Evolutionary conservation across 2,329 filamentous ascomycete genomes (phyloP).

Genomic region (Pyrenochaeta sp.): DNA sequence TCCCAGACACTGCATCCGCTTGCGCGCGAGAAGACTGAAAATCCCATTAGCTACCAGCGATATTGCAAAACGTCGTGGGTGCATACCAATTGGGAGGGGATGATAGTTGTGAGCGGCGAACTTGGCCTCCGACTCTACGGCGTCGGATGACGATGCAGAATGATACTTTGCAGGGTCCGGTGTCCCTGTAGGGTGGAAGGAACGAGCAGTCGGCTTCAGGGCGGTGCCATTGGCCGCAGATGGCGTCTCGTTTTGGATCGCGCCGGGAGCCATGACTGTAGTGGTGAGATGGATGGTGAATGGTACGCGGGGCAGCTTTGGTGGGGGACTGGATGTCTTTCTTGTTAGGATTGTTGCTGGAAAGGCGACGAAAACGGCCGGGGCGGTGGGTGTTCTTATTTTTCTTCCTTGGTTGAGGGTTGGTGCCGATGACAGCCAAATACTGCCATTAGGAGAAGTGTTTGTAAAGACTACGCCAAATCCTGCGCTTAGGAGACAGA

Average conservation of each 20-base stretch:
- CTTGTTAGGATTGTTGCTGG: conserved; percentile 9
- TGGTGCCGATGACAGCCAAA: conserved; percentile 38
- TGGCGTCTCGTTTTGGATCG: conserved; percentile 37
- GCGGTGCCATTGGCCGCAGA: conserved; percentile 37
- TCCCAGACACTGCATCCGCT: conserved; percentile 93
- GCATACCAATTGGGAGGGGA: conserved; percentile 79
- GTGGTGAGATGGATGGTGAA: conserved; percentile 17
- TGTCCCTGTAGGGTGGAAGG: conserved; percentile 49
- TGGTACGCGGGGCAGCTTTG: conserved; percentile 26
- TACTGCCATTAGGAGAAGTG: conserved; percentile 29
- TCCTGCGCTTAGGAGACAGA: conserved; percentile 25
- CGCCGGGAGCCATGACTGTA: conserved; percentile 46
- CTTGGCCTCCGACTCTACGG: conserved; percentile 81
- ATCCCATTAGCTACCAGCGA: conserved; percentile 17
- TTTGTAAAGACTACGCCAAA: conserved; percentile 17
- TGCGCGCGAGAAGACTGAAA: conserved; percentile 74
- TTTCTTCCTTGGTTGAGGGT: conserved; percentile 17
- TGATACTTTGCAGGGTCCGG: conserved; percentile 66
- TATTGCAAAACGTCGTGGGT: background rate
- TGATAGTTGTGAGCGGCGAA: conserved; percentile 99
- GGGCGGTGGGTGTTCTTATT: conserved; percentile 25
- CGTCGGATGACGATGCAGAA: conserved; percentile 77
- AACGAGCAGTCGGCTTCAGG: conserved; percentile 49
- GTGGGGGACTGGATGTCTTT: conserved; percentile 20
- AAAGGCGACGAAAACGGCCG: conserved; percentile 7